Conservation (phyloP, 106 monocot species). For the Allium fistulosum region DNA sequence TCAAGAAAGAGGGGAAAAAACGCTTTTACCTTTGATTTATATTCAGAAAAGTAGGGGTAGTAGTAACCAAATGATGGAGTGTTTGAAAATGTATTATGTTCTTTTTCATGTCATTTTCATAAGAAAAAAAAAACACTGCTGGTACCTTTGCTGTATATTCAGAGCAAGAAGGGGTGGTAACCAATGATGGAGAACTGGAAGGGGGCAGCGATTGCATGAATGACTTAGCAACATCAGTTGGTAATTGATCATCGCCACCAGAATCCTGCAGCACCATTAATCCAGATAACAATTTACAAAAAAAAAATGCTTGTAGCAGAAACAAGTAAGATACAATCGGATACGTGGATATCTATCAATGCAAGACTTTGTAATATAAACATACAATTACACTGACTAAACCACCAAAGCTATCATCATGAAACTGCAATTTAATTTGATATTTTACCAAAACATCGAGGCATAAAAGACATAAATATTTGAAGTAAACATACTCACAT, state of each 20-base stretch:
- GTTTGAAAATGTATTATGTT: neutral
- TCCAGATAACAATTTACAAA: too few relatives aligned
- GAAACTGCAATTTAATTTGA: too few relatives aligned
- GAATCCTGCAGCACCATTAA: constrained; percentile 12
- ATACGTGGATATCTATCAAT: too few relatives aligned
- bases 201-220: constrained; percentile 52
- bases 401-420: too few relatives aligned
- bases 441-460: too few relatives aligned
- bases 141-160: constrained; percentile 3
- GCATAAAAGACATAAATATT: too few relatives aligned
- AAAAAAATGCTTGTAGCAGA: too few relatives aligned
- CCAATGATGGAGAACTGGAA: constrained; percentile 34
- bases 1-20: too few relatives aligned
- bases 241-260: constrained; percentile 23
- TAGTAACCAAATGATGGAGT: neutral
- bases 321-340: too few relatives aligned
- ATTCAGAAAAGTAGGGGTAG: neutral
- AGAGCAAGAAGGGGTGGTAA: neutral
- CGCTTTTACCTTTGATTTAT: neutral
- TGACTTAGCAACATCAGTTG: constrained; percentile 45
- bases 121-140: neutral
- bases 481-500: constrained; percentile 17
- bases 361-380: too few relatives aligned
- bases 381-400: too few relatives aligned
- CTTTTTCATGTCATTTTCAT: neutral